These are phyloP conservation scores for Penicillium sp. DNA, from an alignment of 2,329 filamentous ascomycete genomes.

Conservation along the genomic window DNA sequence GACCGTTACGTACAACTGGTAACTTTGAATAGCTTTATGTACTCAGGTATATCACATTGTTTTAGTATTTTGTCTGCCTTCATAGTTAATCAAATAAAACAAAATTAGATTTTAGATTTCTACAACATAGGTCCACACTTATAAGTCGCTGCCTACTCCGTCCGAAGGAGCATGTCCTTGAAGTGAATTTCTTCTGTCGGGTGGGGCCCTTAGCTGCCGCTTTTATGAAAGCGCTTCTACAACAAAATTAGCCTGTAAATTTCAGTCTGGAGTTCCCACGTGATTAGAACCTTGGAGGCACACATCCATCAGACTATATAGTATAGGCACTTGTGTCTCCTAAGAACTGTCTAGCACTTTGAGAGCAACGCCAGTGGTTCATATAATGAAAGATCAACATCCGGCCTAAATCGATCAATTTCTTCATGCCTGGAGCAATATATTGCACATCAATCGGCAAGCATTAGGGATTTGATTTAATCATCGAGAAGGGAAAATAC, in stretches of 20 bases:
- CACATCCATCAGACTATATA: too few relatives aligned
- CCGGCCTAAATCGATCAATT: not conserved
- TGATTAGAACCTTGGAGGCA: not conserved
- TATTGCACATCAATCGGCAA: not conserved
- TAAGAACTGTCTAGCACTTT: too few relatives aligned
- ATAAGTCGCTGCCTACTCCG: not conserved
- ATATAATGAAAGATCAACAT: not conserved
- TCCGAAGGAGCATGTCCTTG: not conserved
- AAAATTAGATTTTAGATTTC: not conserved
- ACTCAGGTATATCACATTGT: not conserved
- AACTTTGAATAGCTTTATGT: not conserved
- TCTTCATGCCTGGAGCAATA: not conserved
- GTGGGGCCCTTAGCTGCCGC: constrained; percentile 1
- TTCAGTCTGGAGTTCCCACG: not conserved
- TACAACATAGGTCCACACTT: not conserved
- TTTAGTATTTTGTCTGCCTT: not conserved
- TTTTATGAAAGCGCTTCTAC: not conserved
- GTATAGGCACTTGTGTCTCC: too few relatives aligned
- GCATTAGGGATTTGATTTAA: too few relatives aligned
- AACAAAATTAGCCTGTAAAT: not conserved
- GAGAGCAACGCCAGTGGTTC: not conserved
- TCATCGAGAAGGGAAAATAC: not conserved
- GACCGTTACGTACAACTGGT: not conserved
- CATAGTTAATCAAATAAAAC: not conserved
- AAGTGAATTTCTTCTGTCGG: not conserved